A percentile compares a stretch with the other conserved stretches of the same genome.
phyloP scores from a whole-genome alignment of 2,329 filamentous ascomycete species.

The Diaporthe vaccinii region DNA sequence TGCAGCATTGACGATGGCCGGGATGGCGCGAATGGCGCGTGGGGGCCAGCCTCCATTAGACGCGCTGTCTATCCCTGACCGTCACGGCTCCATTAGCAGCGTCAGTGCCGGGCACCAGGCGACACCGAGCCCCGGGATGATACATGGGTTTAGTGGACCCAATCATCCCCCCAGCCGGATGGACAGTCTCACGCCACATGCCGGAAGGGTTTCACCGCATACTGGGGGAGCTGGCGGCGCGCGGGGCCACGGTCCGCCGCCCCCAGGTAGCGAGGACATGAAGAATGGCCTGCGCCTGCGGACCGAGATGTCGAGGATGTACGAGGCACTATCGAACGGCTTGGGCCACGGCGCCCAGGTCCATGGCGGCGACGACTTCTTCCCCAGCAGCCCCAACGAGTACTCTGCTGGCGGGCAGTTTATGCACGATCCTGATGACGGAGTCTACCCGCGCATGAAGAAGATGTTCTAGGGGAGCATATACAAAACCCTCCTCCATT shows the following conservation, averaged over 20 bases:
- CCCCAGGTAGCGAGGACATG: conserved; percentile 32
- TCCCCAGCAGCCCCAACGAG: not conserved
- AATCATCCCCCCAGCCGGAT: conserved; percentile 26
- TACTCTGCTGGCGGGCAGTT: conserved; percentile 22
- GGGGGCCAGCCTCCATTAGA: conserved; percentile 47
- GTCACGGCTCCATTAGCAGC: conserved; percentile 36
- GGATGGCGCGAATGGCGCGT: conserved; percentile 64
- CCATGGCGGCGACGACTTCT: conserved; percentile 23
- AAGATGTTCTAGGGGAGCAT: conserved; percentile 34
- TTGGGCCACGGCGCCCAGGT: conserved; percentile 35
- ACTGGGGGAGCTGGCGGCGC: not conserved
- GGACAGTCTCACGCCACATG: conserved; percentile 39
- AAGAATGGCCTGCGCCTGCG: conserved; percentile 65
- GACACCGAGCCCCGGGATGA: conserved; percentile 34
- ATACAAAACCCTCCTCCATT: not conserved
- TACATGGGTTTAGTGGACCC: conserved; percentile 1
- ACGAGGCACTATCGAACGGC: conserved; percentile 54
- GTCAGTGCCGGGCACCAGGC: conserved; percentile 24
- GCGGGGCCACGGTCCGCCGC: not conserved
- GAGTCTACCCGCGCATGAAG: conserved; percentile 36
- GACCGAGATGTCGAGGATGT: conserved; percentile 66
- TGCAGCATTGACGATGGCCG: conserved; percentile 69
- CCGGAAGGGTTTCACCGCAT: conserved; percentile 19
- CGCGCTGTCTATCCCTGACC: not conserved
- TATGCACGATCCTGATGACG: not conserved